Conservation (phyloP, 805 yeast genomes). For the Kurtzmaniella fragi region DNA sequence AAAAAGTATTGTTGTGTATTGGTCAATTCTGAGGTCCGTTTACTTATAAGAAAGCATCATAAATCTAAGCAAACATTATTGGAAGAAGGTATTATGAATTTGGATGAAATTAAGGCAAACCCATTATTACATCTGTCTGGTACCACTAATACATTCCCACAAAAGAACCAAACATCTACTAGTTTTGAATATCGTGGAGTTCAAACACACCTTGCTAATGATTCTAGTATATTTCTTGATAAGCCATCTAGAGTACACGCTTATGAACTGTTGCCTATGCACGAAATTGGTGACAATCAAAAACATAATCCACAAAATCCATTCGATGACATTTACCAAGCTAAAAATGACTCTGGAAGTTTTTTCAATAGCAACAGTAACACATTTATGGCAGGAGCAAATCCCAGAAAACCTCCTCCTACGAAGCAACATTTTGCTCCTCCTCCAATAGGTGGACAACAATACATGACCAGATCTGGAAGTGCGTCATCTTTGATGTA, state of each 20-base stretch:
- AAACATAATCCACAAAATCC: slow-evolving; percentile 5
- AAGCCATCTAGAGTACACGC: not conserved
- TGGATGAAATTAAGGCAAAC: slow-evolving; percentile 18
- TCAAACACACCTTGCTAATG: not conserved
- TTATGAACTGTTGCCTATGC: slow-evolving; percentile 7
- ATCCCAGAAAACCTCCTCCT: slow-evolving; percentile 2
- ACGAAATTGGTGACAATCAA: slow-evolving; percentile 1
- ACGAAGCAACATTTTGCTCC: not conserved
- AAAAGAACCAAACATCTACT: not conserved
- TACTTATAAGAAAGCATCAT: slow-evolving; percentile 41
- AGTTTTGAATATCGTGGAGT: slow-evolving; percentile 3
- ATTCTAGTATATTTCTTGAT: too few relatives aligned
- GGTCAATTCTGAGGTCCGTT: slow-evolving; percentile 53
- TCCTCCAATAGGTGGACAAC: too few relatives aligned
- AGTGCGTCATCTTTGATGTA: too few relatives aligned
- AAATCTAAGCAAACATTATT: slow-evolving; percentile 29
- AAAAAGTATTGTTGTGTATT: slow-evolving; percentile 59
- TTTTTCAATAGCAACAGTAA: too few relatives aligned
- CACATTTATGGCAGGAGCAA: too few relatives aligned
- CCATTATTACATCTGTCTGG: slow-evolving; percentile 20
- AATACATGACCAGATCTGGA: too few relatives aligned
- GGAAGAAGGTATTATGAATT: slow-evolving; percentile 23
- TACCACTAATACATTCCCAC: slow-evolving; percentile 6
- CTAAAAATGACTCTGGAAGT: too few relatives aligned
- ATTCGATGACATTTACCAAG: slow-evolving; percentile 6